phyloP scores from a whole-genome alignment of 139 green algal species.

The Gonium pectorale region DNA sequence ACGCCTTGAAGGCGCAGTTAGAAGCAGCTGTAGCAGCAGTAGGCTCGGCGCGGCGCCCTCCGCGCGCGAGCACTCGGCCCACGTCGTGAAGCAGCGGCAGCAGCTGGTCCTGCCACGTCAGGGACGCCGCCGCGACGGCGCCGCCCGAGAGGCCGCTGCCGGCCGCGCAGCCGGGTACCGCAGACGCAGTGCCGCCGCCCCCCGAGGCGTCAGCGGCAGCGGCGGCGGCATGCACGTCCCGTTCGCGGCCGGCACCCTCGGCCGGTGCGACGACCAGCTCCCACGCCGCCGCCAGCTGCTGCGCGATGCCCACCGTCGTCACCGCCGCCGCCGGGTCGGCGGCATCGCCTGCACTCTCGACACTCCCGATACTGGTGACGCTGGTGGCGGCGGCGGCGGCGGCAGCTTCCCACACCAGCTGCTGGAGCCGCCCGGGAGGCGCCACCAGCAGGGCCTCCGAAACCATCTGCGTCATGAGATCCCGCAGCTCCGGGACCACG shows the following conservation, averaged over 20 bases:
- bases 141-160: too few species aligned
- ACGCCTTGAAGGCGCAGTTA: too few species aligned
- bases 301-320: background rate
- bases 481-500: slow-evolving; percentile 8
- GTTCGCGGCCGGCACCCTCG: too few species aligned
- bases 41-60: too few species aligned
- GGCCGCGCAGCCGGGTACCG: too few species aligned
- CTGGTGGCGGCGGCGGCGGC: background rate
- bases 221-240: too few species aligned
- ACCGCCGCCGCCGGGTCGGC: background rate
- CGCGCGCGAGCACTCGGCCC: too few species aligned
- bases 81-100: background rate
- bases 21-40: too few species aligned
- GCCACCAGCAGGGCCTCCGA: background rate
- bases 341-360: background rate
- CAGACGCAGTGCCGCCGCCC: too few species aligned
- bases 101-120: background rate
- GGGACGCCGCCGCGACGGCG: slow-evolving; percentile 17
- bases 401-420: background rate
- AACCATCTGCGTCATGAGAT: background rate
- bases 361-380: background rate
- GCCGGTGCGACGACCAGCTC: too few species aligned
- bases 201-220: too few species aligned
- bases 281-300: background rate
- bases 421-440: background rate